Conservation (phyloP, 2,329 filamentous ascomycete genomes). For the Ceratocystis diversiconidia region DNA sequence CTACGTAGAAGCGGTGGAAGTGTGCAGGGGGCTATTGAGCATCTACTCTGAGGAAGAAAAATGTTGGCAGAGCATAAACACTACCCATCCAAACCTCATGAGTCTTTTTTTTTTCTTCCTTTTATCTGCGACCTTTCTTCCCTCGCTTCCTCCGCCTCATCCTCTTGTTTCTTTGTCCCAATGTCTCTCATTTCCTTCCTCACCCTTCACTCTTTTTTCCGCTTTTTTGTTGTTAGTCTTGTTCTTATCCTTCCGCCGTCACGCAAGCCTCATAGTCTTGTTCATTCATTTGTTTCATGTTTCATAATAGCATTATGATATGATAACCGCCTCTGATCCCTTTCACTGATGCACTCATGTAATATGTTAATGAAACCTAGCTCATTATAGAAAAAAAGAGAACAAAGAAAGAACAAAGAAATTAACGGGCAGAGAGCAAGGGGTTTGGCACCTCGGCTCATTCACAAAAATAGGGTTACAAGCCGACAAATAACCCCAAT, state of each 20-base stretch:
- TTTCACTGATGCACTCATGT: background rate
- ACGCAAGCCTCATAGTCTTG: background rate
- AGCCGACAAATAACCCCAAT: background rate
- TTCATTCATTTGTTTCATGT: background rate
- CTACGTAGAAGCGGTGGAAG: constrained; percentile 79
- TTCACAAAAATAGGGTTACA: too few species aligned
- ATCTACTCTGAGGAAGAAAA: constrained; percentile 37
- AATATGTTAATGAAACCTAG: background rate
- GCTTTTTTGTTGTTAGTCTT: background rate
- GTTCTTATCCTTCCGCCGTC: background rate
- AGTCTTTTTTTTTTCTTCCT: background rate
- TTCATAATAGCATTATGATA: background rate
- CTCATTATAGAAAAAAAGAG: too few species aligned
- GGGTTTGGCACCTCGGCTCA: too few species aligned
- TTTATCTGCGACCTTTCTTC: background rate
- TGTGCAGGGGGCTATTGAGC: constrained; percentile 81
- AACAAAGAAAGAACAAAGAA: too few species aligned
- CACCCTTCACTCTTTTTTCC: background rate
- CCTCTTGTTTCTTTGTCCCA: background rate
- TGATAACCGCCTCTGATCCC: background rate
- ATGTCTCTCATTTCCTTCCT: background rate
- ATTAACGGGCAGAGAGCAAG: too few species aligned
- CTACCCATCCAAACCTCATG: background rate
- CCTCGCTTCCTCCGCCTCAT: background rate
- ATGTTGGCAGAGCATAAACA: background rate